phyloP scores from a whole-genome alignment of 2,329 filamentous ascomycete species.

The Scedosporium dehoogii region DNA sequence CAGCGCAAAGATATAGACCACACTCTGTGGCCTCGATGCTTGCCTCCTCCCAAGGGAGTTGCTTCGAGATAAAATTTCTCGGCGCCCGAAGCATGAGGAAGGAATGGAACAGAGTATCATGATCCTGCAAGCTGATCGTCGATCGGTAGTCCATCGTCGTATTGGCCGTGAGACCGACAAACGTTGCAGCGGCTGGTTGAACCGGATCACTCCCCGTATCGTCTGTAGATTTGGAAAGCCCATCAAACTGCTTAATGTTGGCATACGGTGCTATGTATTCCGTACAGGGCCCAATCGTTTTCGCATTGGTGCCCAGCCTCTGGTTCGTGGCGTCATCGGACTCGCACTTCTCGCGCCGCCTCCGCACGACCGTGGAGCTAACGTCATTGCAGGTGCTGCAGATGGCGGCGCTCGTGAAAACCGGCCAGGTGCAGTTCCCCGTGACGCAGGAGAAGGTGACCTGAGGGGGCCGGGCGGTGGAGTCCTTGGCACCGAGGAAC shows the following conservation, averaged over 20 bases:
- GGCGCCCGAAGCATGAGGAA: not conserved
- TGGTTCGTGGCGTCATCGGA: not conserved
- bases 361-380: not conserved
- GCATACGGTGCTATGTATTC: not conserved
- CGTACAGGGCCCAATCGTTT: not conserved
- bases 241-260: not conserved
- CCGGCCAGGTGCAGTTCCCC: slow-evolving; percentile 2
- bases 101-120: not conserved
- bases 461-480: not conserved
- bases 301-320: not conserved
- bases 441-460: not conserved
- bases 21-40: not conserved
- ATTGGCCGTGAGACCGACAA: not conserved
- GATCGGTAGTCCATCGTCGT: not conserved
- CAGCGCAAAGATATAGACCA: not conserved
- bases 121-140: not conserved
- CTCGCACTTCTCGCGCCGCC: not conserved
- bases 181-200: not conserved
- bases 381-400: not conserved
- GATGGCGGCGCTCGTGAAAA: not conserved
- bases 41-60: not conserved
- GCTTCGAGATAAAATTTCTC: not conserved
- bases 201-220: not conserved
- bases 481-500: not conserved
- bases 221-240: not conserved